Base-by-base conservation (phyloP, 225 moss, liverwort and hornwort species). In the Pseudoscleropodium purum region DNA sequence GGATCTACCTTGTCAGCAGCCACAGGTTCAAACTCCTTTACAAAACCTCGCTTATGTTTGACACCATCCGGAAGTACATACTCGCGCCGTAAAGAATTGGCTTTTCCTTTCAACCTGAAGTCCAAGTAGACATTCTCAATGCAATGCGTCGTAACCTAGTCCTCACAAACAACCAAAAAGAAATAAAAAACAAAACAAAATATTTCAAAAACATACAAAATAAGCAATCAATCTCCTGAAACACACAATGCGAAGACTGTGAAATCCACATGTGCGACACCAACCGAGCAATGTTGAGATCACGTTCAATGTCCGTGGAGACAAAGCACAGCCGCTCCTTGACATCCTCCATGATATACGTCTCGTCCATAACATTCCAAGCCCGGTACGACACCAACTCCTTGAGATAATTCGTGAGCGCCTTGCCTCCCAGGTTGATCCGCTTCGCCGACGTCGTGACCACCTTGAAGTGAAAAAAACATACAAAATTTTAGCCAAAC, bases 331-430 rank as follows among this genome's bases (percentile, higher is more conserved):
- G 92, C 75, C 94, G 95, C 80, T 97, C 99, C 88, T 99, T 99
- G 47, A 97, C 99, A 85, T 99, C 97, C 90, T 99, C 99, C 95
- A 99, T 97, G 51, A 97, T 97, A 75, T 94, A 97, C 15, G 95
- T 97, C 89, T 99, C 97, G 86, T 99, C 99, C 99, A 97, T 99
- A 69, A 99, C 97, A 77, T 99, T 99, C 99, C 96, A 97, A 52
- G 99, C 96, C 43, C 99, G 94, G 89, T 97, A 99, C 1, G 97
- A 97, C 59, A 99, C 97, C 59, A 99, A 82, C 89, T 99, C 99
- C 94, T 99, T 99, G 57, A 99, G 91, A 79, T 96, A 97, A 87
- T 97, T 99, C 37, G 99, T 99, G 56, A 99, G 96, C 19, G 99
- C 99, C 88, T 99, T 99, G 15, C 99, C 99, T 25, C 99, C 97